Conservation (phyloP, 2,329 filamentous ascomycete genomes). For the Monosporascus sp. region DNA sequence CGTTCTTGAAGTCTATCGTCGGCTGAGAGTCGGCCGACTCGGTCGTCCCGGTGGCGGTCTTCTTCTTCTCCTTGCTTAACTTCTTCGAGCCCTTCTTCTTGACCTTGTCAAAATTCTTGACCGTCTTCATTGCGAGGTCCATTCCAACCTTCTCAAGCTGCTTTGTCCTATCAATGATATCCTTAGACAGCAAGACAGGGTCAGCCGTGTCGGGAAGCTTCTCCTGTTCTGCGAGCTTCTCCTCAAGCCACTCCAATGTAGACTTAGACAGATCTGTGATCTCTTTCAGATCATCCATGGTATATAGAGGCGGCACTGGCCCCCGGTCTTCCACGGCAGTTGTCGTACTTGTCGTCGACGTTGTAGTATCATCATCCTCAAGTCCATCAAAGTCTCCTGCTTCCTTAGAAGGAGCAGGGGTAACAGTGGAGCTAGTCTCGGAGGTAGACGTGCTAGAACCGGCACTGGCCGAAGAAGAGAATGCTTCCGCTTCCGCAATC, state of each 20-base stretch:
- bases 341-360: constrained; percentile 30
- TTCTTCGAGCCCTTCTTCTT: constrained; percentile 36
- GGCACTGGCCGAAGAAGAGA: constrained; percentile 48
- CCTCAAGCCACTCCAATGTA: constrained; percentile 67
- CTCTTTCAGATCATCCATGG: constrained; percentile 62
- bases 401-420: constrained; percentile 41
- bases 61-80: constrained; percentile 36
- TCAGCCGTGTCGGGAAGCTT: constrained; percentile 66
- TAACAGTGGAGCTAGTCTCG: constrained; percentile 35
- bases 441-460: constrained; percentile 37
- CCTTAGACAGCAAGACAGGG: constrained; percentile 67
- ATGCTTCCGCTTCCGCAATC: constrained; percentile 62
- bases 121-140: constrained; percentile 65
- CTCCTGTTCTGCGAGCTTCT: constrained; percentile 65
- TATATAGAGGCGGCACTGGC: constrained; percentile 63
- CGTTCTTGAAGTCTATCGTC: constrained; percentile 36
- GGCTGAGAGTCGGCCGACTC: constrained; percentile 27
- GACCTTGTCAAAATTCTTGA: constrained; percentile 48
- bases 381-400: constrained; percentile 63
- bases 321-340: constrained; percentile 45
- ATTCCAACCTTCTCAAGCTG: constrained; percentile 67
- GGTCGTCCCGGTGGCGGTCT: constrained; percentile 31
- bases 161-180: constrained; percentile 63
- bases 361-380: constrained; percentile 59
- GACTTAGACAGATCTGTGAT: constrained; percentile 59